These are phyloP conservation scores for Chenopodium quinoa DNA, from an alignment of 148 eudicot genomes.

Conservation along the genomic window DNA sequence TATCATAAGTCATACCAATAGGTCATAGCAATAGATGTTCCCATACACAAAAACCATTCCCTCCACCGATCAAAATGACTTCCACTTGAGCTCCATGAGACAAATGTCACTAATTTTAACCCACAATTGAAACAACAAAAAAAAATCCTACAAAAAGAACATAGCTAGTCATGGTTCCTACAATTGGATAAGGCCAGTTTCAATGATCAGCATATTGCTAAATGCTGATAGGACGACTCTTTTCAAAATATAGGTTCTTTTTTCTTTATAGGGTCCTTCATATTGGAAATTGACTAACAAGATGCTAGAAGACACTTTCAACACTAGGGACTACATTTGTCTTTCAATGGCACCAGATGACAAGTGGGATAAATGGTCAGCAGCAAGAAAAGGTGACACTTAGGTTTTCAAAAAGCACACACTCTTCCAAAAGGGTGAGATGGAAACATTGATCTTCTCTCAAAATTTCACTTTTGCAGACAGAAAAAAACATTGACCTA, in stretches of 20 bases:
- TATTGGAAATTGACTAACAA: not conserved
- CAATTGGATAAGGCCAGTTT: not conserved
- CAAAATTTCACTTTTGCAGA: not conserved
- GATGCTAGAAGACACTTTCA: not conserved
- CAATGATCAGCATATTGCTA: not conserved
- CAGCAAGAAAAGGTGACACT: not conserved
- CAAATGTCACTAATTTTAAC: not conserved
- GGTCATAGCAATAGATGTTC: not conserved
- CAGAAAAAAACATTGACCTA: not conserved
- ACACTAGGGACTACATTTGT: not conserved
- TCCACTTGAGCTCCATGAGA: not conserved
- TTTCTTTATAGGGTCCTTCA: not conserved
- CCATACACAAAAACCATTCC: not conserved
- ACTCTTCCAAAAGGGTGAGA: not conserved
- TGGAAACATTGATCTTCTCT: not conserved
- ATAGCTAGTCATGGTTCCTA: not conserved
- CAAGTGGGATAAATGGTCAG: not conserved
- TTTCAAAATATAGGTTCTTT: not conserved
- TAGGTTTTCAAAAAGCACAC: not conserved
- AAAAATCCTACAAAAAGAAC: not conserved
- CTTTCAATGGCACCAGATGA: not conserved
- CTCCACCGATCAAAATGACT: not conserved
- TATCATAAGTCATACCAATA: not conserved
- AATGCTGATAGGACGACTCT: not conserved
- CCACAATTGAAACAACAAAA: not conserved